Evolutionary conservation across 2,329 filamentous ascomycete genomes (phyloP), one percentile per base, ranked within the genome.

Genomic region (Dactylellina parvicollis): DNA sequence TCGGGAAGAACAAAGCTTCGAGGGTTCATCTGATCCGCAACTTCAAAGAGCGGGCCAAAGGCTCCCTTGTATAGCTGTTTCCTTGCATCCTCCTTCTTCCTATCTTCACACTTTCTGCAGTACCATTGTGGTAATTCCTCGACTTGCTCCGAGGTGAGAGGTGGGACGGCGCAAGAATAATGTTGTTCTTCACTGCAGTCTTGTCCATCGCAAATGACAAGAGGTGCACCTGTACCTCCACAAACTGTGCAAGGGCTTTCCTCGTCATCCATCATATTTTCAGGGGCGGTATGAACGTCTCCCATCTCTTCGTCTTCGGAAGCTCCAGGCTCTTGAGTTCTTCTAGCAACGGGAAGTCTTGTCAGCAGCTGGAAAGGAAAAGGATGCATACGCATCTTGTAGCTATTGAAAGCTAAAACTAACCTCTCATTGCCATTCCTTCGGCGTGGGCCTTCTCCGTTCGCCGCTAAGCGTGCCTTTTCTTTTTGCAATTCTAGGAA

Each of bases 191-290:
- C 88, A 72, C 89, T 87, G 82, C 94, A 98, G 75, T 90, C 91
- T 47, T 46, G 30, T n/a, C 67, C 67, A 82, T 98, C 94, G 81
- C 94, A 98, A 82, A 92, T 96, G 76, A 98, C 86, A 74, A 98
- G 86, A 26, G 67, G 67, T 77, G 92, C 88, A 69, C 94, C 94
- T 76, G 87, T 90, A 76, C 90, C 90, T 78, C 89, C 88, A 82
- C 94, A 98, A 49, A 92, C 88, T 72, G 89, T 89, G 83, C 94
- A 98, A 79, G 90, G 90, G 80, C 97, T 93, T 80, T 95, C 91
- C 80, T 96, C 96, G 75, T 96, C 89, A 76, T 86, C 84, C 59
- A 72, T 65, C 18, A 72, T 42, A 20, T 56, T 52, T 4, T 50
- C 59, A 3, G 34, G 44, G n/a, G 28, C 28, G 9, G 44, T 38